These are phyloP conservation scores for Marchantia paleacea DNA, from an alignment of 225 moss, liverwort and hornwort species.

Conservation along the genomic window DNA sequence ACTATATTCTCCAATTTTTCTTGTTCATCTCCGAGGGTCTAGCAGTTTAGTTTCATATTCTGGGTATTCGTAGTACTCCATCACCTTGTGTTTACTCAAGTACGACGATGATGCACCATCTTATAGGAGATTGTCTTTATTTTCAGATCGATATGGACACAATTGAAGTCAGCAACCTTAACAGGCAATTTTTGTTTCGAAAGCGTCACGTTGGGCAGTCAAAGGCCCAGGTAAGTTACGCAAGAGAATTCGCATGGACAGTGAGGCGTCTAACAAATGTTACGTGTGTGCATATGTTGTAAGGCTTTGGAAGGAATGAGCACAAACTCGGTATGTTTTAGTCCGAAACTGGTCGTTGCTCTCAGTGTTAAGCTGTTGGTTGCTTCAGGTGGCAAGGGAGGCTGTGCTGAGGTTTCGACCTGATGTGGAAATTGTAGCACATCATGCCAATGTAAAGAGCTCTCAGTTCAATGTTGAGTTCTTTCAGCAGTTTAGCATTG, in stretches of 20 bases:
- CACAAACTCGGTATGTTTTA: too few species aligned
- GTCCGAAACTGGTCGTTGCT: neutral
- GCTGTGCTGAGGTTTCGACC: constrained; percentile 91
- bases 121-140: neutral
- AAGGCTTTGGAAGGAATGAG: too few species aligned
- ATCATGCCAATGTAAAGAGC: constrained; percentile 92
- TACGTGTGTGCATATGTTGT: too few species aligned
- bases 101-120: neutral
- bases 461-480: constrained; percentile 86
- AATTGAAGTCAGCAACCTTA: constrained; percentile 98
- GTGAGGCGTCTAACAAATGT: too few species aligned
- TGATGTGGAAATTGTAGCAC: constrained; percentile 79
- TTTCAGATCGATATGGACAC: constrained; percentile 96
- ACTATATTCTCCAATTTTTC: too few species aligned
- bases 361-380: neutral
- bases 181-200: constrained; percentile 93
- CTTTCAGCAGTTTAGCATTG: constrained; percentile 90
- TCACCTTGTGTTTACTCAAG: neutral
- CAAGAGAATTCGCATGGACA: neutral
- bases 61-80: too few species aligned
- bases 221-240: constrained; percentile 70
- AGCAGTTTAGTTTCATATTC: too few species aligned
- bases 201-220: constrained; percentile 96
- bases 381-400: constrained; percentile 80
- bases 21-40: too few species aligned